Base-by-base conservation (phyloP, 352 stramenopile genomes). In the Globisporangium heterothallicum region DNA sequence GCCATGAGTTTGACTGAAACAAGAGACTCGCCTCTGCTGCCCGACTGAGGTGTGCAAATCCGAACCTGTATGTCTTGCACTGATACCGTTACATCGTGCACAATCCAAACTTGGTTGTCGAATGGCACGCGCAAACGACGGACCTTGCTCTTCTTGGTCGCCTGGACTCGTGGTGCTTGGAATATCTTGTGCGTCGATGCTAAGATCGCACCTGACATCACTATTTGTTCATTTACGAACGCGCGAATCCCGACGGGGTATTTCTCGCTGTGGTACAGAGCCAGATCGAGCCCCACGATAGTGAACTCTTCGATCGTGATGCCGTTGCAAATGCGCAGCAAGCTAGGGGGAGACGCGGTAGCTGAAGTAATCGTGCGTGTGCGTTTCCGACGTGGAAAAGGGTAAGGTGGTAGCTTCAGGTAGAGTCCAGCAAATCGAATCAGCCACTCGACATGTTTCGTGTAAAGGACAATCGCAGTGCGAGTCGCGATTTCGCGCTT, bases 401-500 rank as follows among this genome's bases (percentile, higher is more conserved):
- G 49, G 46, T 64, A 51, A 3, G 38, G 46, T 30, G 62, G 58
- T 2, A 88, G 29, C 2, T 58, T 66, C 41, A 70, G 38, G 26
- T 86, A 88, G 18, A 88, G 19, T 8, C 59, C 59, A 7, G 64
- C 62, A 51, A 89, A 87, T 13, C 42, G 62, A 61, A 87, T 81
- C 21, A 93, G 27, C 76, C 80, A 89, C 43, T 90, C 83, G 7
- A 91, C 61, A 16, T 85, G 76, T 45, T 85, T 90, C 2, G 64
- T 77, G 59, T 93, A 91, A 6, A 93, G 40, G 1, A 93, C 62
- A 25, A 91, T 61, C 19, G 79, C 72, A 38, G 74, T 82, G 22
- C 74, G 59, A 16, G 70, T 61, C 19, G 71, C 66, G 36, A 84
- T 82, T 8, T 85, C 76, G 41, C 72, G 72, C 42, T 85, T 85